These are phyloP conservation scores for Fraxinus latifolia DNA, from an alignment of 305 asterid genomes.

Conservation along the genomic window DNA sequence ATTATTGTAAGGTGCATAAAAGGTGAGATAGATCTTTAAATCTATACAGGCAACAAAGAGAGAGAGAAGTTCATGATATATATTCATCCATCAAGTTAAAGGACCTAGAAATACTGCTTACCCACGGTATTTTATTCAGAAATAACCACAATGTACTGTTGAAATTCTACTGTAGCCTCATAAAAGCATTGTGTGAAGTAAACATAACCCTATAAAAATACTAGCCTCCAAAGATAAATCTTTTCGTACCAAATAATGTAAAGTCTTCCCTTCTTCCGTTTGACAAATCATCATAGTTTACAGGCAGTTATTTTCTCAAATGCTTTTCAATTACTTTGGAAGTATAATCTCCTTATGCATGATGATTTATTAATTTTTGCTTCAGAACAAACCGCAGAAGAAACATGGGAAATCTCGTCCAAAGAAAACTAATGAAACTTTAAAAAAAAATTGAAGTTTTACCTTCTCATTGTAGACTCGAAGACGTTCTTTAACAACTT, in stretches of 20 bases:
- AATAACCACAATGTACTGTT: not conserved
- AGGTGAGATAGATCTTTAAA: not conserved
- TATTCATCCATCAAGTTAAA: not conserved
- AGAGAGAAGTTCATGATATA: not conserved
- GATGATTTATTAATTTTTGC: not conserved
- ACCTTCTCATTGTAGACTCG: constrained; percentile 77
- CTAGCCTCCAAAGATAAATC: not conserved
- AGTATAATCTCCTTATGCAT: not conserved
- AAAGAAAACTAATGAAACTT: not conserved
- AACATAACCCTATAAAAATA: not conserved
- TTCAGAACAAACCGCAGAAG: not conserved
- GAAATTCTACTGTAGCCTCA: not conserved
- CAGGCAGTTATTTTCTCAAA: not conserved
- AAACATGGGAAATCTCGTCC: not conserved
- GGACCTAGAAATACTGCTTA: not conserved
- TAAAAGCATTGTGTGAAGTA: not conserved
- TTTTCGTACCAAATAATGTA: not conserved
- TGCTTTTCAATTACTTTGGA: not conserved
- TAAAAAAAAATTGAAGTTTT: constrained; percentile 17
- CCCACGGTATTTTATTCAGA: not conserved
- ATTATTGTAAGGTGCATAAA: not conserved
- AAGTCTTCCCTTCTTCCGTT: not conserved
- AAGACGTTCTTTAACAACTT: constrained; percentile 78
- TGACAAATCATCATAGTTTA: not conserved
- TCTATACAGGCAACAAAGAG: no score